Conservation (phyloP, 2,329 filamentous ascomycete species). For the Penicillium sp. region DNA sequence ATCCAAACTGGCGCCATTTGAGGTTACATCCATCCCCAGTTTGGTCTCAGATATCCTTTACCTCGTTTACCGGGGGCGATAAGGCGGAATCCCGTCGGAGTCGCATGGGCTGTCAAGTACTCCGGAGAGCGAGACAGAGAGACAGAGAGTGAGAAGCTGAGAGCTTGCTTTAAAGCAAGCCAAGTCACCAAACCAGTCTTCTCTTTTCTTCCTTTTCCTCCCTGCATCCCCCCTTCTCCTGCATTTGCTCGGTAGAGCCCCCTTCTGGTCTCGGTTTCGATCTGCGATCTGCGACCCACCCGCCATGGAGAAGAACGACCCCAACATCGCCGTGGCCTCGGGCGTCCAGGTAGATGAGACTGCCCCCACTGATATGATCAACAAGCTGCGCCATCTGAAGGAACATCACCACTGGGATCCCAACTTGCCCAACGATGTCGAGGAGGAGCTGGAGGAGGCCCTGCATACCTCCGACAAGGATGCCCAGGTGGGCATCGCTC, state of each 20-base stretch:
- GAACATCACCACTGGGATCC: slow-evolving; percentile 65
- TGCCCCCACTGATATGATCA: slow-evolving; percentile 27
- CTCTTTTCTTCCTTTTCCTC: neutral
- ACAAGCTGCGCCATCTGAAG: slow-evolving; percentile 57
- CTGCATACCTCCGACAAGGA: slow-evolving; percentile 58
- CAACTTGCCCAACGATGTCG: slow-evolving; percentile 64
- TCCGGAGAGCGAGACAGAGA: too few species aligned
- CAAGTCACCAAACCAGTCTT: neutral
- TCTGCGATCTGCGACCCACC: neutral
- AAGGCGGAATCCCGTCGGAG: slow-evolving; percentile 17
- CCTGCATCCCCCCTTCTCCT: neutral
- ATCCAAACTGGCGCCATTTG: neutral
- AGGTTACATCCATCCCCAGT: slow-evolving; percentile 15
- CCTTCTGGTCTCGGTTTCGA: neutral
- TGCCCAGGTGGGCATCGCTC: slow-evolving; percentile 60
- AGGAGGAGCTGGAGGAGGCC: slow-evolving; percentile 62
- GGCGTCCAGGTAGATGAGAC: slow-evolving; percentile 24
- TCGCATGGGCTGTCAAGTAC: neutral
- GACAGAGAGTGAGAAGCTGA: neutral
- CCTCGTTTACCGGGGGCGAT: slow-evolving; percentile 10
- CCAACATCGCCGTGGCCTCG: slow-evolving; percentile 23
- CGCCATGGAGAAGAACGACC: slow-evolving; percentile 25
- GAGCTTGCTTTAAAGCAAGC: neutral
- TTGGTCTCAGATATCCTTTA: slow-evolving; percentile 10
- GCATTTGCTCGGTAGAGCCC: slow-evolving; percentile 1